Evolutionary conservation across 164 flowering plant genomes (phyloP), one percentile per base, ranked within the genome.

Genomic region (Kalanchoe fedtschenkoi): DNA sequence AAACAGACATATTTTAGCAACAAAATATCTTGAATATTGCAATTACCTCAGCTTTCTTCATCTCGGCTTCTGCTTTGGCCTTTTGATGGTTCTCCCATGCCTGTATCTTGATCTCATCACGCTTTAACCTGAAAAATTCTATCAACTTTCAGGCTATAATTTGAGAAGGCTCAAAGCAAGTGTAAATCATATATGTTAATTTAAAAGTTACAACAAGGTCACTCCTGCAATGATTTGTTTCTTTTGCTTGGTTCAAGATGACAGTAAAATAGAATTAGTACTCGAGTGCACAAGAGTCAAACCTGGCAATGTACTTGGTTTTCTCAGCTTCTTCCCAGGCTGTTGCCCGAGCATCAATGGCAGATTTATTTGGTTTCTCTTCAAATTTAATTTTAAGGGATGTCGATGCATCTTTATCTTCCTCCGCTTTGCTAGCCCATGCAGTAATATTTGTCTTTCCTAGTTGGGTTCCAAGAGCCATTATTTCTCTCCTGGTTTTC

Each of bases 261-360:
- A 38, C 14, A 38, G 61, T 38, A 17, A 56, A 63, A 22, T 65
- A 47, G 14, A 22, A 71, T 88, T 74, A 47, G 13, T 22, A 47
- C n/a, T n/a, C 0, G 14, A 21, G 21, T 47, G 7, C 11, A 47
- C 22, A 22, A 9, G 56, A 22, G 24, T 47, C 54, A 22, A 63
- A 90, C 96, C 93, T 90, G 65, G 97, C 93, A 70, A 70, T 72
- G 64, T 81, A 83, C 74, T 88, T 90, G 70, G 96, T 81, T 72
- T 81, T 85, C 74, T 91, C 97, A 26, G 93, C 93, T 53, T 86
- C 97, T 72, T 88, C 97, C 97, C 97, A 91, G 58, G 93, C 85
- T 24, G 80, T 69, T 62, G 97, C 97, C 61, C 93, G 86, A 30
- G 80, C 72, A 74, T 85, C 91, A 65, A 80, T 70, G 51, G 70